Evolutionary conservation across 352 stramenopile species (phyloP).

Genomic region (Chrysophaeum taylorii): DNA sequence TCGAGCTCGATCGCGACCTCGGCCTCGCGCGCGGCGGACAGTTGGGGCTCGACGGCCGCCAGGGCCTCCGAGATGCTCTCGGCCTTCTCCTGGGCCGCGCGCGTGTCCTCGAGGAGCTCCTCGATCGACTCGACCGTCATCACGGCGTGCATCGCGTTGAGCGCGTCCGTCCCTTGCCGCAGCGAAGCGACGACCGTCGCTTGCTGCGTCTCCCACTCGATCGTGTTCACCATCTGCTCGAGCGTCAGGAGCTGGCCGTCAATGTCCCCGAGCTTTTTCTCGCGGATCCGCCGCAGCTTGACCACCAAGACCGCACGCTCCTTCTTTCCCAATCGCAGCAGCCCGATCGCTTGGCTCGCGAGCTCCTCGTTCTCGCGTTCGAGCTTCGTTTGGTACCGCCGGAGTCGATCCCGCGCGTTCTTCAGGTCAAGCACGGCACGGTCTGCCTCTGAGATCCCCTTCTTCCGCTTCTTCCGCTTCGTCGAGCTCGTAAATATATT

Average conservation of each 20-base stretch:
- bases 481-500: background rate
- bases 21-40: too few relatives aligned
- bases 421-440: conserved; percentile 5
- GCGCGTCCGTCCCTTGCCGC: background rate
- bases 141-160: background rate
- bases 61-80: background rate
- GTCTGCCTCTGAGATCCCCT: background rate
- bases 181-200: background rate
- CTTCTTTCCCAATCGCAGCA: background rate
- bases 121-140: background rate
- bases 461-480: background rate
- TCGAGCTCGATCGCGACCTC: too few relatives aligned
- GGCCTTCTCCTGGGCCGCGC: background rate
- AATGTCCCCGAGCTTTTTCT: background rate
- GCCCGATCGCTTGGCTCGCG: background rate
- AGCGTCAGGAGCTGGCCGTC: background rate
- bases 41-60: too few relatives aligned
- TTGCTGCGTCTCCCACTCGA: conserved; percentile 3
- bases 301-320: background rate
- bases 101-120: background rate
- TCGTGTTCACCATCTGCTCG: background rate
- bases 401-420: background rate
- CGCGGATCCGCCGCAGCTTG: background rate
- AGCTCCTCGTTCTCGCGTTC: background rate
- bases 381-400: background rate